Base-by-base conservation (phyloP, 1,284 basidiomycete genomes). In the Quambalaria eucalypti region DNA sequence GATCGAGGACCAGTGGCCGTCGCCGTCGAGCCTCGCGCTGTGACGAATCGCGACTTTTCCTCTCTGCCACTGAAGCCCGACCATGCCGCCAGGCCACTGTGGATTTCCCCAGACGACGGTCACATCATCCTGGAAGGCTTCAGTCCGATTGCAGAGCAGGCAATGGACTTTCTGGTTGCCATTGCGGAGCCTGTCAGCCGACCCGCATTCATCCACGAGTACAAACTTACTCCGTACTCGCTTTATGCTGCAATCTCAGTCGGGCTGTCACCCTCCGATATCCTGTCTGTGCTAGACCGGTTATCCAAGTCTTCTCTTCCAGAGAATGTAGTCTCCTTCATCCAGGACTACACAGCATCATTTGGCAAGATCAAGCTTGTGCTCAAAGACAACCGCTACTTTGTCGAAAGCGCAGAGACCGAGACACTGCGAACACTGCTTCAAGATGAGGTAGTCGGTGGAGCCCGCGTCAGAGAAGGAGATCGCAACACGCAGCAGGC, bases 151-250 rank as follows among this genome's bases (percentile, higher is more conserved):
- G 93, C 95, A 28, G 89, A 93, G 69, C 91, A 96, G 77, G 95
- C 95, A 2, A 93, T 98, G 77, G 95, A 99, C 76, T 98, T 99
- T 70, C 81, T 98, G 39, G 89, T 95, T 54, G 93, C 95, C 49
- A 97, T 99, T 52, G 90, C 91, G 68, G 95, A 99, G 79, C 95
- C 95, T 64, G 91, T 98, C 73, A 97, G 92, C 80, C 86, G 95
- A 79, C 95, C 95, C 40, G 86, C 88, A 30, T 89, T 95, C 78
- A 93, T 98, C 61, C 95, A 99, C 79, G 95, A 98, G 81, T 99
- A 97, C 82, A 91, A 95, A 78, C 85, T 99, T 71, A 97, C 93
- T 50, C 87, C 92, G 47, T 95, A 97, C 77, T 96, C 92, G 25
- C 81, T 99, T 28, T 97, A 98, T 77, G 95, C 95, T 52, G 95